Conservation (phyloP, 306 rosid genomes). For the Lagenaria siceraria region DNA sequence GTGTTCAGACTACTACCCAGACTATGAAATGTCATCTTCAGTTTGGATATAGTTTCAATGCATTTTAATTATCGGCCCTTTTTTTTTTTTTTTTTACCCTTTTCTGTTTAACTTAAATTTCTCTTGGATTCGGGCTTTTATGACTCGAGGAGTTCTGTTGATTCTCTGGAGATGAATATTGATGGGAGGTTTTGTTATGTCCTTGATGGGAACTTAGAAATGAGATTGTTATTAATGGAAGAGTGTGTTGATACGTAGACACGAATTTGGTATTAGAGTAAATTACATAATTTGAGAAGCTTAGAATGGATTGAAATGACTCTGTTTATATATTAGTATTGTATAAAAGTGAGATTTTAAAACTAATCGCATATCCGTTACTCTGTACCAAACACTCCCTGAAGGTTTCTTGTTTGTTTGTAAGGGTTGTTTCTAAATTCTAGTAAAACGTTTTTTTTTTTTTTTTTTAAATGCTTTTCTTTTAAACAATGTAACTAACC, state of each 20-base stretch:
- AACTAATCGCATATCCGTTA: background rate
- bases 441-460: background rate
- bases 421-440: background rate
- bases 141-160: background rate
- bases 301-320: background rate
- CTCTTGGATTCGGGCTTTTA: background rate
- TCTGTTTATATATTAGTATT: background rate
- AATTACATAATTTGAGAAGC: background rate
- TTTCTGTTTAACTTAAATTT: background rate
- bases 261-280: background rate
- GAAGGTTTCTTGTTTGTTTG: background rate
- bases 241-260: background rate
- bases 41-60: background rate
- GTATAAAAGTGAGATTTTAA: background rate
- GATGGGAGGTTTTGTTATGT: background rate
- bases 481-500: background rate
- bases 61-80: background rate
- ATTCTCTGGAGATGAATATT: background rate
- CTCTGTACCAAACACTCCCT: background rate
- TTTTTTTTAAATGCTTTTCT: background rate
- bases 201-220: background rate
- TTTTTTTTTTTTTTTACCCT: background rate
- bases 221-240: background rate
- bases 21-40: conserved; percentile 50
- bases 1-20: conserved; percentile 35